phyloP scores from a whole-genome alignment of 305 asterid genomes.

The Fraxinus ornus region DNA sequence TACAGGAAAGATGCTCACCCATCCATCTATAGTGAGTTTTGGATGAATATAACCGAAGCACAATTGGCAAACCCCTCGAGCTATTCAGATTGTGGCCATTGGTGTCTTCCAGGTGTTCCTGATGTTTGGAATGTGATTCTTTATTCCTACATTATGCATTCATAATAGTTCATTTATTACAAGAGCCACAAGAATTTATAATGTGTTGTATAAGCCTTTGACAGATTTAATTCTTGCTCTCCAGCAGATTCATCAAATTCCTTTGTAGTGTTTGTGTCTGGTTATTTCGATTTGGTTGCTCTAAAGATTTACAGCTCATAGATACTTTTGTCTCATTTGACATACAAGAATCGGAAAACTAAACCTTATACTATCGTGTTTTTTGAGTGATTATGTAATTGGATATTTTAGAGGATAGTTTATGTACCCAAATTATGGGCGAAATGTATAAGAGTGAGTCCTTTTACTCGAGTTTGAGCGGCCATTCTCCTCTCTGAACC shows the following conservation, averaged over 20 bases:
- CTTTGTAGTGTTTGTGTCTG: background rate
- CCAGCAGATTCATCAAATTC: background rate
- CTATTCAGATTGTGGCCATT: conserved; percentile 66
- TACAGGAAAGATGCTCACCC: conserved; percentile 71
- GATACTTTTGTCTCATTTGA: background rate
- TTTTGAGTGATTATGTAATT: background rate
- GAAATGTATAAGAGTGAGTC: background rate
- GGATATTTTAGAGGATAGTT: background rate
- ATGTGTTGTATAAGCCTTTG: background rate
- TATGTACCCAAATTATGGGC: background rate
- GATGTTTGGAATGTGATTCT: conserved; percentile 71
- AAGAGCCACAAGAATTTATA: background rate
- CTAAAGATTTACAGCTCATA: background rate
- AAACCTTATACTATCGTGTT: background rate
- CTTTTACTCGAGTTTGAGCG: background rate
- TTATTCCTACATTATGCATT: conserved; percentile 44
- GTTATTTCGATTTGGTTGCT: background rate
- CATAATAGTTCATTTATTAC: background rate
- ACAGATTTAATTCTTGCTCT: background rate
- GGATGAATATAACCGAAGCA: conserved; percentile 27
- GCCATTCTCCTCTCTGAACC: background rate
- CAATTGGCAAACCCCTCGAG: conserved; percentile 26
- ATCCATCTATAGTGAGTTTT: conserved; percentile 40
- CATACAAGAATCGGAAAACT: background rate
- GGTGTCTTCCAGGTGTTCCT: conserved; percentile 89